Evolutionary conservation across 2,329 filamentous ascomycete genomes (phyloP).

Genomic region (Botrytis porri): DNA sequence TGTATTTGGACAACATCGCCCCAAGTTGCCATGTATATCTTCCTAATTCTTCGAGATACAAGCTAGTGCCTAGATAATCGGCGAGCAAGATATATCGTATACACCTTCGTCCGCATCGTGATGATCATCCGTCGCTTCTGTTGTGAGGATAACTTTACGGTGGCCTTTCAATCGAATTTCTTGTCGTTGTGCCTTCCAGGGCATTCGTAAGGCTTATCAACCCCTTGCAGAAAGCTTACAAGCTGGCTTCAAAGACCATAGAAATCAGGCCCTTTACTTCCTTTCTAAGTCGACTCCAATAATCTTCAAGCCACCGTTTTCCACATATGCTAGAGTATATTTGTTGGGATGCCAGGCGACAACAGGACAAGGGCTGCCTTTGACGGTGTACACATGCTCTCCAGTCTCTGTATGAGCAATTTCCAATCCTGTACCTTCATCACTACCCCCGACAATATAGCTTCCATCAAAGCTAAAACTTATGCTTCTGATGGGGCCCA

Average conservation of each 20-base stretch:
- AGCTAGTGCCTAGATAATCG: not conserved
- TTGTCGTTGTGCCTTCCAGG: not conserved
- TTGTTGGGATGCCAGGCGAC: conserved; percentile 74
- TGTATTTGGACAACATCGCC: not conserved
- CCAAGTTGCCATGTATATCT: not conserved
- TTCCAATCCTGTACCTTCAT: conserved; percentile 66
- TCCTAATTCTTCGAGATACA: not conserved
- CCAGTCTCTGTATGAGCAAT: conserved; percentile 72
- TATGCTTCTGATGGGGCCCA: conserved; percentile 66
- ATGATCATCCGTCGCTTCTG: not conserved
- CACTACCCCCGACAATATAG: conserved; percentile 70
- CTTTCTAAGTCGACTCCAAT: conserved; percentile 43
- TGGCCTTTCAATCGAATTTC: not conserved
- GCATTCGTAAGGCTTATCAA: not conserved
- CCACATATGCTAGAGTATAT: conserved; percentile 72
- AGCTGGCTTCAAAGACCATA: not conserved
- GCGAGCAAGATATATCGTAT: not conserved
- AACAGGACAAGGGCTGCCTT: conserved; percentile 62
- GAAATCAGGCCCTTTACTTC: conserved; percentile 25
- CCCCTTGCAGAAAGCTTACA: not conserved
- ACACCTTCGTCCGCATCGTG: not conserved
- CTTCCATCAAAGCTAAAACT: conserved; percentile 75
- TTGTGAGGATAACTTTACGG: not conserved
- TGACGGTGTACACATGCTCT: conserved; percentile 68
- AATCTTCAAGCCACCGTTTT: conserved; percentile 62